Evolutionary conservation across 139 green algal species (phyloP), one percentile per base, ranked within the genome.

Genomic region (Choricystis sp.): DNA sequence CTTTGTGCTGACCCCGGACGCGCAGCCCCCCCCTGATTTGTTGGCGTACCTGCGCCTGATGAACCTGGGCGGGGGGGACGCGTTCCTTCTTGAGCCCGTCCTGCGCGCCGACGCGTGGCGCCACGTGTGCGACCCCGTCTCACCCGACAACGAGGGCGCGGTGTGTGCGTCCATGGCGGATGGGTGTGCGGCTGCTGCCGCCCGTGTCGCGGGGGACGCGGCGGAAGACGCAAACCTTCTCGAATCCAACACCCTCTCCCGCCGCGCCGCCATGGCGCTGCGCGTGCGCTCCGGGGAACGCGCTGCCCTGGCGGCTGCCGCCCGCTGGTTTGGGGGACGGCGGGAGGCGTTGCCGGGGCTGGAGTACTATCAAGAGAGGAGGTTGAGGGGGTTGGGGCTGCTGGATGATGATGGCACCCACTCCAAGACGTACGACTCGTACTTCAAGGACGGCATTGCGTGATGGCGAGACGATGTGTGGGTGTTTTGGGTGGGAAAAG

Each of bases 1-100:
- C 26, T 89, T 87, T 63, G 57, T 69, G 9, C 64, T 94, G 60
- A 63, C 60, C 0, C 63, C 73, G 0, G 66, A 77, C 25, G 30
- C 55, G 30, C 29, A 69, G 22, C 80, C 79, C 1, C 56, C 72
- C 0, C 40, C 65, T 3, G 68, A 87, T 21, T 76, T 96, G 77
- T 61, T 94, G 59, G 77, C 77, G 3, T 90, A 87, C 69, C 72
- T 97, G 57, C 74, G 90, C 21, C 83, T 97, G 20, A 73, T 89
- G 57, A 82, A 92, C 60, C 61, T 85, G 20, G 62, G 60, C 55
- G 80, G 76, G 77, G 58, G 2, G 0, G 90, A 97, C 72, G 73
- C 77, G 1, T 97, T 97, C 65, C 70, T 94, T 30, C 73, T 97
- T n/a, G 90, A 97, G 77, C 61, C 78, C 25, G 72, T 96, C 19